Evolutionary conservation across 2,329 filamentous ascomycete genomes (phyloP), one percentile per base, ranked within the genome.

Genomic region (Xylariaceae sp.): DNA sequence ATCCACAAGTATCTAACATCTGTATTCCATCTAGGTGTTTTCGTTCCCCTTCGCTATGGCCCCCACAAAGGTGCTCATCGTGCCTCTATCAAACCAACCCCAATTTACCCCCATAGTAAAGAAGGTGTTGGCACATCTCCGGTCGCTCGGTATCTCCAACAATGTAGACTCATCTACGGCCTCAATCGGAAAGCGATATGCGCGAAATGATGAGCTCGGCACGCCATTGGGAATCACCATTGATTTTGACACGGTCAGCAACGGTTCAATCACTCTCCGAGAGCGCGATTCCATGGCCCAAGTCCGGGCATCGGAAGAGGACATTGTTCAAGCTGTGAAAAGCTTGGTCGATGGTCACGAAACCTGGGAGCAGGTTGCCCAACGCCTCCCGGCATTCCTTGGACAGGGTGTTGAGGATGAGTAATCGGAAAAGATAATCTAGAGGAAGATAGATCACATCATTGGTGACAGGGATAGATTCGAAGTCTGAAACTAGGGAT

Each of bases 11-110:
- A 45, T 20, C 22, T n/a, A 38, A 36, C 14, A 29, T 49, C 27
- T 43, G 12, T 40, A 12, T 44, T 37, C 46, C 7, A 40, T 33
- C 35, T 25, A 83, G 77, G 78, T 88, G 39, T 74, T 90, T 49
- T 88, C 83, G 6, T 88, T 90, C 74, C 80, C 85, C 19, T 75
- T 76, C 4, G 76, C 80, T 0, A 79, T 96, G 42, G 90, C 93
- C n/a, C 93, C 93, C 2, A 95, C 88, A 54, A 96, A 96, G 75
- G 90, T 96, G 41, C 80, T 97, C 45, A 82, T 98, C 48, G 88
- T 95, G 20, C 92, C 92, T 27, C 78, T 97, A 35, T 95, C 90
- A 44, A 82, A 79, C 59, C 87, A 95, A 64, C 69, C 81, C 40
- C 81, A 85, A 55, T 95, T 97, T 75, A 80, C 79, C 57, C 87